Percentiles rank a stretch among this genome's conserved stretches.
Evolutionary conservation across 208 protist genomes (phyloP).

Genomic region (Endotrypanum monterogeii): DNA sequence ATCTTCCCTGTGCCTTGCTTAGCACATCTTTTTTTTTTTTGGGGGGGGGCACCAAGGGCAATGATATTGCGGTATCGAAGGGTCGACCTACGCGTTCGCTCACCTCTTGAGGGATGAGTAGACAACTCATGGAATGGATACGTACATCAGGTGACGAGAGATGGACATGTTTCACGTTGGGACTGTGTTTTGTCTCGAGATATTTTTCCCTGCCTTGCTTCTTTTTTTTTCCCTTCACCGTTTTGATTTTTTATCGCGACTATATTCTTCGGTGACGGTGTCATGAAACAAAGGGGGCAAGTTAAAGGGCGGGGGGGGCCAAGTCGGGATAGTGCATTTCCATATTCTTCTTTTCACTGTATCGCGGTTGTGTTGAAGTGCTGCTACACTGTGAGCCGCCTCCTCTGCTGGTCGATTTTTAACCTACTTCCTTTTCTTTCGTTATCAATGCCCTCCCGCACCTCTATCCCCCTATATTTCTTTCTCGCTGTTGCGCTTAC

Average conservation of each 20-base stretch:
- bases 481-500: neutral
- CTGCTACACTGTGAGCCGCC: neutral
- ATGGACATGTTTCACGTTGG: neutral
- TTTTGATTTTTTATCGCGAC: neutral
- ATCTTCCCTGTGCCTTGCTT: neutral
- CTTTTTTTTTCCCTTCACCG: neutral
- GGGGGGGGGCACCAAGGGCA: neutral
- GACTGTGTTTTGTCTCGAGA: neutral
- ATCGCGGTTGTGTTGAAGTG: neutral
- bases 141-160: neutral
- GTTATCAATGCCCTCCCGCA: neutral
- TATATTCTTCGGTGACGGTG: neutral
- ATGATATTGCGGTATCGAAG: too few species aligned
- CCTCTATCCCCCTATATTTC: neutral
- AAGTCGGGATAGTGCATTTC: neutral
- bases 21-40: neutral
- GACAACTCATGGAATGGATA: neutral
- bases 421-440: neutral
- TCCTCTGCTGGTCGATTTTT: neutral
- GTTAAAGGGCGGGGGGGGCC: neutral
- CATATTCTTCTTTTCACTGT: conserved; percentile 17
- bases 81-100: neutral
- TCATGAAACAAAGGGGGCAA: neutral
- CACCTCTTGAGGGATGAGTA: neutral
- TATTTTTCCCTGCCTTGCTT: neutral